Conservation (phyloP, 2,329 filamentous ascomycete genomes). For the Cordyceps cicadae region DNA sequence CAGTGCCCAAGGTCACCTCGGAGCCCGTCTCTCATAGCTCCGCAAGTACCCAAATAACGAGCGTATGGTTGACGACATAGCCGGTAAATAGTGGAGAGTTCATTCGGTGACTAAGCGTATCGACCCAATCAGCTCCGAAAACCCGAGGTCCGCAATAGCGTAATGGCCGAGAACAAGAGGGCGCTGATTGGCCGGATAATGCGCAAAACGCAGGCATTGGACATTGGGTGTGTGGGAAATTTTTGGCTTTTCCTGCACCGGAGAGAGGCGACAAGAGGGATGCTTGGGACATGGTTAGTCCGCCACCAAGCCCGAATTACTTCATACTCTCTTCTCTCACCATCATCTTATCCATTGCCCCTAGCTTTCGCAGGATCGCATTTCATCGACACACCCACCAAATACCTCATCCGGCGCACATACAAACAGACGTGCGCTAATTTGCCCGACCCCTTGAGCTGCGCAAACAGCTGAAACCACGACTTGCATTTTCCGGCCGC, state of each 20-base stretch:
- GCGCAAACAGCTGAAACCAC: conserved; percentile 7
- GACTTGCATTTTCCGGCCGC: conserved; percentile 1
- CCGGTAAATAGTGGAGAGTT: not conserved
- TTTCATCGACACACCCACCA: not conserved
- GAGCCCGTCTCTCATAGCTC: conserved; percentile 5
- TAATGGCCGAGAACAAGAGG: conserved; percentile 18
- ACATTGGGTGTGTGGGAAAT: not conserved
- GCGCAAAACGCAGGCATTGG: not conserved
- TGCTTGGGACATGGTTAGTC: not conserved
- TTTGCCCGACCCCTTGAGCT: conserved; percentile 5
- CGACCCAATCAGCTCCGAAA: conserved; percentile 11
- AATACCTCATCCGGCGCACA: not conserved
- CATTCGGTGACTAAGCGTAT: not conserved
- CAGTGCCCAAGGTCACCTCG: not conserved
- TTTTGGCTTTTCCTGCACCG: conserved; percentile 12
- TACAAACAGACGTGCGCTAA: not conserved
- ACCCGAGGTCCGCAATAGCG: conserved; percentile 9
- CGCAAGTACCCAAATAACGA: not conserved
- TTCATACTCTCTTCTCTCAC: not conserved
- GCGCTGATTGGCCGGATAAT: conserved; percentile 22
- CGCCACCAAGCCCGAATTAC: conserved; percentile 4
- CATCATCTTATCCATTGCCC: not conserved
- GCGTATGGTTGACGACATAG: conserved; percentile 9
- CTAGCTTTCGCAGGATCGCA: not conserved
- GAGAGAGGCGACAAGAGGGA: conserved; percentile 2